Percentiles rank a stretch among this genome's conserved stretches.
Evolutionary conservation across 2,329 filamentous ascomycete genomes (phyloP).

Genomic region (Biscogniauxia sp.): DNA sequence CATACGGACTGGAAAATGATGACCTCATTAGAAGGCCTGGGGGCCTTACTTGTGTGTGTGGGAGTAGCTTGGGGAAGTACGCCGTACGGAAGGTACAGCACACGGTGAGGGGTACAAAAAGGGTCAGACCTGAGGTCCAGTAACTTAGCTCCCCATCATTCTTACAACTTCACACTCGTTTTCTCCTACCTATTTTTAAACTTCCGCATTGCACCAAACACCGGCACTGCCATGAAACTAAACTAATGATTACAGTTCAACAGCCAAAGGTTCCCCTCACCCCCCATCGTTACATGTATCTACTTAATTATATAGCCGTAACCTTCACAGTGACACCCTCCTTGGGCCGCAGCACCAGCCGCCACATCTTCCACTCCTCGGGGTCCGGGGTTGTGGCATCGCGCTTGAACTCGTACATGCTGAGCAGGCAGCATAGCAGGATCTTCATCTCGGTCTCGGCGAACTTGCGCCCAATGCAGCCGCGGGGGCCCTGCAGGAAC

Average conservation of each 20-base stretch:
- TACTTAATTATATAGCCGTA: conserved; percentile 21
- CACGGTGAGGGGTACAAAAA: too few species aligned
- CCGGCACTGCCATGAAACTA: too few species aligned
- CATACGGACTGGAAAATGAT: too few species aligned
- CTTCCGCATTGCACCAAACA: too few species aligned
- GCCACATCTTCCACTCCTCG: conserved; percentile 48
- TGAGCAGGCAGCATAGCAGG: conserved; percentile 32
- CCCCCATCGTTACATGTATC: background rate
- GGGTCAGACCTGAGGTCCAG: too few species aligned
- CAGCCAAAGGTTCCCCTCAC: background rate
- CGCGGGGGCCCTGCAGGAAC: conserved; percentile 31
- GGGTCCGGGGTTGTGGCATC: conserved; percentile 38
- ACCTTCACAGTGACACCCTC: conserved; percentile 41
- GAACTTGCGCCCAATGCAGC: conserved; percentile 32
- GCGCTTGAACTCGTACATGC: conserved; percentile 33
- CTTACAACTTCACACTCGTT: too few species aligned
- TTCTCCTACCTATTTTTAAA: too few species aligned
- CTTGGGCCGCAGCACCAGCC: conserved; percentile 43
- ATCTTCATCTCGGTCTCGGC: conserved; percentile 36
- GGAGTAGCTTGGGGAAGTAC: too few species aligned
- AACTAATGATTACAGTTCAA: background rate
- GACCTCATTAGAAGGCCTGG: too few species aligned
- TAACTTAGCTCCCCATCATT: too few species aligned
- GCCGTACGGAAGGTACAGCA: too few species aligned
- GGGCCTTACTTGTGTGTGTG: too few species aligned